Base-by-base conservation (phyloP, 768 basidiomycete species). In the Arthromyces matolae region DNA sequence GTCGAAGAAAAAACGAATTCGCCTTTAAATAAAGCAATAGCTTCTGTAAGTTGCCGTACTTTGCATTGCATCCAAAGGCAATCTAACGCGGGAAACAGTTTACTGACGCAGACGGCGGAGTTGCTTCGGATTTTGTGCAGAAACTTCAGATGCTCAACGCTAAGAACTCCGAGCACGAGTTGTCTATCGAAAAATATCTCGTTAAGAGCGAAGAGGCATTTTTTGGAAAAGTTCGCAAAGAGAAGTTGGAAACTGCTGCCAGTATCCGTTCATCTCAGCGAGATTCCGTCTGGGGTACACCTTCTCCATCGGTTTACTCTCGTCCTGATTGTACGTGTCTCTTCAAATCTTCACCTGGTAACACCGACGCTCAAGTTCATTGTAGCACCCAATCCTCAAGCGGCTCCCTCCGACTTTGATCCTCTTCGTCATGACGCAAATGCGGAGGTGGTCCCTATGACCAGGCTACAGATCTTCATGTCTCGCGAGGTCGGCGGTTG, bases 11-110 rank as follows among this genome's bases (percentile, higher is more conserved):
- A 95, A 72, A 72, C 76, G 1, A 87, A 87, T 53, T 93, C 93
- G 19, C 93, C 93, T 9, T 71, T 95, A 50, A 96, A 96, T 72
- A 95, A 94, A 68, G 91, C 93, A 9, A 90, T 92, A 58, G 86
- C 86, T 44, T 86, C 91, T 50, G 89, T 92, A 59, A 55, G 80
- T 68, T 20, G 4, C 13, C 12, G 27, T 31, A 0, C 14, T 29
- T 25, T 2, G 27, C 19, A 18, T 42, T 16, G 29, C 39, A 32
- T 20, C 47, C 41, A 46, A 52, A 35, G 31, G 50, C 47, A 18
- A 35, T 25, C 33, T 16, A 31, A 8, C n/a, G n/a, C n/a, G n/a
- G n/a, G n/a, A n/a, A n/a, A 32, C 23, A 93, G 87, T 96, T 96
- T 68, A 95, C 93, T 18, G 93, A 95, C 64, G 77, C 89, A 1